phyloP scores from a whole-genome alignment of 345 rosid genomes.

The Corchorus olitorius region DNA sequence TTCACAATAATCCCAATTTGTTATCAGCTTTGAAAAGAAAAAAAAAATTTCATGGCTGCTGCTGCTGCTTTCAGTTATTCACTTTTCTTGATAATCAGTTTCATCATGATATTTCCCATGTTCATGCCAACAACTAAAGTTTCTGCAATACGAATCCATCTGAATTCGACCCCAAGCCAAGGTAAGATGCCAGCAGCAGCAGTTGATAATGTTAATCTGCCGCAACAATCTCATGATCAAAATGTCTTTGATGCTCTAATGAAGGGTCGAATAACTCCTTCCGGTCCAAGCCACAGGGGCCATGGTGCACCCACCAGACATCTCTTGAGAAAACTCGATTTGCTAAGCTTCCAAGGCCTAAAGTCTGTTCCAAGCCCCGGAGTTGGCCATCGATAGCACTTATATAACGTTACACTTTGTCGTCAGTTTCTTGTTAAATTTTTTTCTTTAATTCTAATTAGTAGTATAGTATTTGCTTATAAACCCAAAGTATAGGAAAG shows the following conservation, averaged over 20 bases:
- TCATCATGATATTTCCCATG: conserved; percentile 9
- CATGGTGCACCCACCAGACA: conserved; percentile 2
- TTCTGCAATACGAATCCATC: conserved; percentile 9
- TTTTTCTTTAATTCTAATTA: no score
- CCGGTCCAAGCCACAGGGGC: conserved; percentile 16
- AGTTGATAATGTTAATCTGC: neutral
- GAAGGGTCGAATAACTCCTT: conserved; percentile 12
- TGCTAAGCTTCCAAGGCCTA: neutral
- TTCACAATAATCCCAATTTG: neutral
- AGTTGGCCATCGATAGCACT: neutral
- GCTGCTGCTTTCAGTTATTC: conserved; percentile 3
- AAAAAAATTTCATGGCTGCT: neutral
- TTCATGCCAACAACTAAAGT: neutral
- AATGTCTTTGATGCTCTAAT: neutral
- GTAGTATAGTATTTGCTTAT: no score
- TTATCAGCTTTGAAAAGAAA: no score
- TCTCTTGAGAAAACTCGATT: neutral
- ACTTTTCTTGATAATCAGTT: neutral
- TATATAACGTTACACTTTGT: neutral
- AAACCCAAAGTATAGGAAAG: neutral
- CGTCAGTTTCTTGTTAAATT: neutral
- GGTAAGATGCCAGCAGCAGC: neutral
- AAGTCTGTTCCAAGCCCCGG: neutral
- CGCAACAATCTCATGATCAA: neutral
- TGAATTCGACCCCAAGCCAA: neutral